Conservation (phyloP, 2,329 filamentous ascomycete species). For the Sporothrix globosa region DNA sequence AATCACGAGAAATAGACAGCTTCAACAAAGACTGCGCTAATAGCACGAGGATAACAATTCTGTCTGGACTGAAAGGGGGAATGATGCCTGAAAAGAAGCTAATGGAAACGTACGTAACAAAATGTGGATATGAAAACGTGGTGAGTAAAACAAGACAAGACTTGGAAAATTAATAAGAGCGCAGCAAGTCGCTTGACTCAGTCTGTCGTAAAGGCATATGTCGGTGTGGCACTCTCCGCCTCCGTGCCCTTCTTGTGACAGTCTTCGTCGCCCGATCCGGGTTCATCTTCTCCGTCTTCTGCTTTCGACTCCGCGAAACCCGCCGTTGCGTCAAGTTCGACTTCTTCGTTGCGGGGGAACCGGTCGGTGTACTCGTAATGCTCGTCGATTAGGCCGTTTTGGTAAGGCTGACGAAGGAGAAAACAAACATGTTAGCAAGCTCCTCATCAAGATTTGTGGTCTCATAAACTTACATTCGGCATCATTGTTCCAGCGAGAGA, state of each 20-base stretch:
- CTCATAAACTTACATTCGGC: background rate
- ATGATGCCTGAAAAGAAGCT: too few relatives aligned
- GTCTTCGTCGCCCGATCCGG: too few relatives aligned
- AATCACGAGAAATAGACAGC: background rate
- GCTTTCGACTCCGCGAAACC: background rate
- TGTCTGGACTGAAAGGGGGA: too few relatives aligned
- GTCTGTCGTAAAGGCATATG: background rate
- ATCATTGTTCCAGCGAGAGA: too few relatives aligned
- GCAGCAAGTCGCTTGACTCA: background rate
- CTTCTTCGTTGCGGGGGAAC: background rate
- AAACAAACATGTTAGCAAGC: background rate
- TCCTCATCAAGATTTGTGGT: background rate
- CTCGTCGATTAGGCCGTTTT: background rate
- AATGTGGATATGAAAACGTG: too few relatives aligned
- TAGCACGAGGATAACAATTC: too few relatives aligned
- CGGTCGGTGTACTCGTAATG: slow-evolving; percentile 3
- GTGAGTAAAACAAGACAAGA: background rate
- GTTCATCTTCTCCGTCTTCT: background rate
- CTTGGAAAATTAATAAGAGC: background rate
- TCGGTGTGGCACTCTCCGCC: background rate
- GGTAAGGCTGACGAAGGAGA: background rate
- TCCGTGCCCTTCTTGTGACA: background rate
- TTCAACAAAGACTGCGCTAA: background rate
- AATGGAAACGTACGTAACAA: too few relatives aligned
- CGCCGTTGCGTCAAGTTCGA: background rate